These are phyloP conservation scores for Leptographium procerum DNA, from an alignment of 2,329 filamentous ascomycete genomes.

Conservation along the genomic window DNA sequence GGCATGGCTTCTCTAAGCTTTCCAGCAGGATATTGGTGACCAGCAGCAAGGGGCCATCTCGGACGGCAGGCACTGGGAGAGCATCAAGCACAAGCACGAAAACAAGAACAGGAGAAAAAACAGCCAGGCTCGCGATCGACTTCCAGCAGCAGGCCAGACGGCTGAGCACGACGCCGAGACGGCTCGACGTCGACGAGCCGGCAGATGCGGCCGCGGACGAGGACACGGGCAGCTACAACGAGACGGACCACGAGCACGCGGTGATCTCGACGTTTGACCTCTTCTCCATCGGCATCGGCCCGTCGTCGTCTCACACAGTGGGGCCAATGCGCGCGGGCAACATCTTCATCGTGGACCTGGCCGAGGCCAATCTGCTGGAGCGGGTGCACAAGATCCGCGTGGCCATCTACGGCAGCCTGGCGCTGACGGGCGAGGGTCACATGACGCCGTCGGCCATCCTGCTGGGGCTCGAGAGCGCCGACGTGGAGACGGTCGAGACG, in stretches of 20 bases:
- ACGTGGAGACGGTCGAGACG: constrained; percentile 38
- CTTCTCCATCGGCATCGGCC: constrained; percentile 40
- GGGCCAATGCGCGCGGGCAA: constrained; percentile 41
- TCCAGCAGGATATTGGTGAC: no score
- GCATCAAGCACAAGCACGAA: no score
- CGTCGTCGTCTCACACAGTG: constrained; percentile 39
- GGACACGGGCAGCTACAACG: constrained; percentile 29
- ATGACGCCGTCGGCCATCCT: constrained; percentile 40
- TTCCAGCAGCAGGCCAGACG: background rate
- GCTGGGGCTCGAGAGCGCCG: constrained; percentile 35
- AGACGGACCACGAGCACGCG: constrained; percentile 38
- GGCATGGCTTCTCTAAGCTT: no score
- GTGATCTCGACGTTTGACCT: constrained; percentile 41
- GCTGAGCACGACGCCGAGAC: background rate
- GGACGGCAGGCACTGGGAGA: no score
- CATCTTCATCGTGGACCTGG: constrained; percentile 37
- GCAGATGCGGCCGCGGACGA: background rate
- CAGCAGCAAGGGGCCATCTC: no score
- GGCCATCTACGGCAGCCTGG: constrained; percentile 37
- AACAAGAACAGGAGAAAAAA: no score
- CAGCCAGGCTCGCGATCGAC: no score
- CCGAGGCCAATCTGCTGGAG: constrained; percentile 31
- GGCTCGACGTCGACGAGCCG: background rate
- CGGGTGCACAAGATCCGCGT: constrained; percentile 36
- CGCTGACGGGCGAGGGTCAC: constrained; percentile 38